phyloP scores from a whole-genome alignment of 352 stramenopile genomes.

The Pythium sukuiense region DNA sequence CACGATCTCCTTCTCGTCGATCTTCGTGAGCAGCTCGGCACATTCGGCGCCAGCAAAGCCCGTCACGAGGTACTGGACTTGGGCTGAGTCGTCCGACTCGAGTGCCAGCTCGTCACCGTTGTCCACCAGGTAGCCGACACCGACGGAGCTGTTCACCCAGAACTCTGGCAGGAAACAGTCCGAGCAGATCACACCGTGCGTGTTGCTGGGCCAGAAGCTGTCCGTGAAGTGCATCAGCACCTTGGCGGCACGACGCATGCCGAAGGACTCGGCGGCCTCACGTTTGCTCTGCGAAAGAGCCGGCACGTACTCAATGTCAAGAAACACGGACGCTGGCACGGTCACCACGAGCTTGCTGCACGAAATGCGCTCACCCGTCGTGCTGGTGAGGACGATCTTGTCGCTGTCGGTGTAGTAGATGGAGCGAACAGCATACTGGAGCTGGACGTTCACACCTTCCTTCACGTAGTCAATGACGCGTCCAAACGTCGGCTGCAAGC shows the following conservation, averaged over 20 bases:
- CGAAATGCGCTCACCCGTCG: constrained; percentile 51
- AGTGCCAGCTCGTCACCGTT: constrained; percentile 42
- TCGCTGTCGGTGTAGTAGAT: constrained; percentile 62
- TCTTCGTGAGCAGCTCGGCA: constrained; percentile 47
- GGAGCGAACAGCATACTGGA: constrained; percentile 54
- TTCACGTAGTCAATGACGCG: constrained; percentile 66
- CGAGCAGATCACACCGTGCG: constrained; percentile 80
- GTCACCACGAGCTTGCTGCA: constrained; percentile 71
- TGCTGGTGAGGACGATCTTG: constrained; percentile 56
- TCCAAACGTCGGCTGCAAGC: constrained; percentile 65
- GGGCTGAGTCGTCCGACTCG: background rate
- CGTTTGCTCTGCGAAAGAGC: constrained; percentile 53
- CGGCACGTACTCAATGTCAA: constrained; percentile 72
- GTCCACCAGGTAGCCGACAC: constrained; percentile 56
- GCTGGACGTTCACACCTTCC: constrained; percentile 43
- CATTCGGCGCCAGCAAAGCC: constrained; percentile 71
- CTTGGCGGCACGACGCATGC: constrained; percentile 76
- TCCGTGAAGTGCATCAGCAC: constrained; percentile 72
- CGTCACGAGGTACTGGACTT: constrained; percentile 71
- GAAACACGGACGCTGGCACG: constrained; percentile 74
- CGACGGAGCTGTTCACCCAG: constrained; percentile 75
- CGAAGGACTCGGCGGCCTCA: constrained; percentile 59
- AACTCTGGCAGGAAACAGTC: constrained; percentile 84
- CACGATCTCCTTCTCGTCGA: constrained; percentile 57
- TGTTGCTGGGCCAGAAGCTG: constrained; percentile 69